Evolutionary conservation across 176 grass and related monocot species (phyloP).

Genomic region (Rhipidocladum racemiflorum): DNA sequence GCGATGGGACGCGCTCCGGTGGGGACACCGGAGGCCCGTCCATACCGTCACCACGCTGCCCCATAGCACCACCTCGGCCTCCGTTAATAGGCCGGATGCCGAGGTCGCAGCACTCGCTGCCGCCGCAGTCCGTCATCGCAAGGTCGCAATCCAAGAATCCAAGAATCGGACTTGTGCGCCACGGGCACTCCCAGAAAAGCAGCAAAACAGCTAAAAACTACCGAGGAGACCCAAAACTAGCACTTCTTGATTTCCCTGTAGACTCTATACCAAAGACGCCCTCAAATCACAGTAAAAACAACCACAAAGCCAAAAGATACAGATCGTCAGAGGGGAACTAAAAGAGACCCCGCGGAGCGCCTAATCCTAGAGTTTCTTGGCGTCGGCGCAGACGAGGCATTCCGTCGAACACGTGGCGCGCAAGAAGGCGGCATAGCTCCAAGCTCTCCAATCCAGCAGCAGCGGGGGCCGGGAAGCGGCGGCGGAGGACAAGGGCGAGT

Average conservation of each 20-base stretch:
- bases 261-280: conserved; percentile 24
- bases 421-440: conserved; percentile 20
- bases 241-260: conserved; percentile 31
- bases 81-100: conserved; percentile 55
- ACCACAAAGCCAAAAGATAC: neutral
- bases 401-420: conserved; percentile 33
- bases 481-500: neutral
- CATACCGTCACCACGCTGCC: conserved; percentile 15
- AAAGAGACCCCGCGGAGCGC: conserved; percentile 41
- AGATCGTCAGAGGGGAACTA: conserved; percentile 46
- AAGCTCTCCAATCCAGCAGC: neutral
- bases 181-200: conserved; percentile 72
- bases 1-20: conserved; percentile 31
- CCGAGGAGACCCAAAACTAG: conserved; percentile 23
- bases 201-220: conserved; percentile 37
- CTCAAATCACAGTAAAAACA: conserved; percentile 22
- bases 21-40: conserved; percentile 25
- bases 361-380: conserved; percentile 53
- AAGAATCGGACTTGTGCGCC: conserved; percentile 56
- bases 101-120: conserved; percentile 34
- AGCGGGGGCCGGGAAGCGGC: neutral
- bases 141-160: conserved; percentile 25
- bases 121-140: conserved; percentile 29
- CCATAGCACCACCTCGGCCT: conserved; percentile 30
- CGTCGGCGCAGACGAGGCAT: conserved; percentile 31